Base-by-base conservation (phyloP, 228 moss, liverwort and hornwort species). In the Sphagnum magellanicum region DNA sequence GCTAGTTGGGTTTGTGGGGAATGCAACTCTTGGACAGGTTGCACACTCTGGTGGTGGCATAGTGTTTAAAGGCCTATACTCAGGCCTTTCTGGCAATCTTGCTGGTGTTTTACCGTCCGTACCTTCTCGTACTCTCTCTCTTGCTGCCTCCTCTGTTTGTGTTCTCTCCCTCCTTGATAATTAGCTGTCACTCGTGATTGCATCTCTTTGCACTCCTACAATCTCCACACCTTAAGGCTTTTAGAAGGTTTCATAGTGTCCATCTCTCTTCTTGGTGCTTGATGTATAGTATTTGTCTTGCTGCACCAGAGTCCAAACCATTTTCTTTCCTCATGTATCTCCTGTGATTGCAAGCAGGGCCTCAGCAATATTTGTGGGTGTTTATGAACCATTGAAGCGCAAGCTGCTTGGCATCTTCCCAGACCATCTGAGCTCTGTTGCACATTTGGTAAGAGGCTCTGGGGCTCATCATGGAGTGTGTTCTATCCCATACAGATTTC, bases 101-200 rank as follows among this genome's bases (percentile, higher is more conserved):
- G 86, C 80, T 68, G 98, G 98, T 73, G 98, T 98, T 70, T 84
- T 98, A 78, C 98, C 98, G 90, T 95, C 78, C 79, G 92, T 90
- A 84, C 70, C 75, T 81, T 73, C 64, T 78, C 86, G 71, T 69
- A 63, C 81, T 74, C 76, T 67, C 71, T 74, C 68, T 62, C 62
- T 64, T 9, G 48, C 48, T 5, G 11, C 14, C 48, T 64, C 10
- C 10, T 5, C 6, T 6, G 10, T 49, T 13, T 50, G 64, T 48
- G 49, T 50, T 46, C 48, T 64, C 64, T 14, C 6, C 48, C 48
- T 50, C 14, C 12, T 12, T 55, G 12, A 55, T 55, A 32, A 32
- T 32, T 32, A 32, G 32, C 3, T 32, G 32, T 32, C 32, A 32
- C 16, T 6, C 5, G 6, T 60, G 5, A 60, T 14, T 60, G 60